These are phyloP conservation scores for Aphanoascus verrucosus DNA, from an alignment of 2,329 filamentous ascomycete genomes.

Conservation along the genomic window DNA sequence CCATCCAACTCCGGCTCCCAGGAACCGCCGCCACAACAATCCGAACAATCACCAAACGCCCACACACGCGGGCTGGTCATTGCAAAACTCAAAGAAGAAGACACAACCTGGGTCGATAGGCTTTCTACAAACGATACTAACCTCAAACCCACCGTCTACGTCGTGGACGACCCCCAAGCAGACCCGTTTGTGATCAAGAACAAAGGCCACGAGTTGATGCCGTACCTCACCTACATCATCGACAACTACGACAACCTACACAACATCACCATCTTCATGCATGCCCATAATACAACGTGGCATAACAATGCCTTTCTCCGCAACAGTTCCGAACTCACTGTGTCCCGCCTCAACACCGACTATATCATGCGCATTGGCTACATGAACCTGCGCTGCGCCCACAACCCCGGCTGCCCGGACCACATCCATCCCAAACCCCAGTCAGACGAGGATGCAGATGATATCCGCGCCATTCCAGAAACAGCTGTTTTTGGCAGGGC, in stretches of 20 bases:
- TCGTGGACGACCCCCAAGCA: constrained; percentile 43
- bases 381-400: constrained; percentile 50
- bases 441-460: constrained; percentile 23
- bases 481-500: constrained; percentile 37
- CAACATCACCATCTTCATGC: constrained; percentile 51
- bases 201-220: constrained; percentile 53
- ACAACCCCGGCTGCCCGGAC: constrained; percentile 48
- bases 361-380: constrained; percentile 46
- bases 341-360: constrained; percentile 42
- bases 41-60: constrained; percentile 14
- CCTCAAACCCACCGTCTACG: constrained; percentile 41
- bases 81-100: constrained; percentile 42
- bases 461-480: constrained; percentile 36
- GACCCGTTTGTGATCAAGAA: constrained; percentile 45
- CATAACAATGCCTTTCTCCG: constrained; percentile 49
- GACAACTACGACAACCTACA: constrained; percentile 50
- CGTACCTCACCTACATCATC: constrained; percentile 53
- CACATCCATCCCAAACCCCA: constrained; percentile 42
- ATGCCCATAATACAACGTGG: constrained; percentile 47
- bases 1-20: background rate
- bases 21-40: background rate
- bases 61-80: constrained; percentile 48
- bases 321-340: constrained; percentile 41
- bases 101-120: constrained; percentile 44
- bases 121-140: constrained; percentile 36